A percentile compares a stretch with the other conserved stretches of the same genome.
phyloP scores from a whole-genome alignment of 495 filamentous ascomycete species.

The Xylona heveae region DNA sequence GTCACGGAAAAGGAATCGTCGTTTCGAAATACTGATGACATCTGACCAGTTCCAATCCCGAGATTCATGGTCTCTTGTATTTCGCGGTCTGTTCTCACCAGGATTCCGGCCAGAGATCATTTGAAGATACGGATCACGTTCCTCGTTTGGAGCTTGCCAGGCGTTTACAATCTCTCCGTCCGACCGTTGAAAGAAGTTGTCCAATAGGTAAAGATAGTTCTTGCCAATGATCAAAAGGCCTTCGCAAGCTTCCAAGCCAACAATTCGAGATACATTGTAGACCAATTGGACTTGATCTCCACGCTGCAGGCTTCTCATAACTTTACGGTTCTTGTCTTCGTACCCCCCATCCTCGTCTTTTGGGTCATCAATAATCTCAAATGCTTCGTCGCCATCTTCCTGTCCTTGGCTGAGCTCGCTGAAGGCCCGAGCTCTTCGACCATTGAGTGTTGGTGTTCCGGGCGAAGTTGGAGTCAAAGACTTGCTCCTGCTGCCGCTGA shows the following conservation, averaged over 20 bases:
- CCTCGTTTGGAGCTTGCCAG: slow-evolving; percentile 77
- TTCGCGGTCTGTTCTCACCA: too few relatives aligned
- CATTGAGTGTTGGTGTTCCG: slow-evolving; percentile 2
- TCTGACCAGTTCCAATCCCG: slow-evolving; percentile 88
- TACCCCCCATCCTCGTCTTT: slow-evolving; percentile 66
- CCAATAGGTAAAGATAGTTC: slow-evolving; percentile 76
- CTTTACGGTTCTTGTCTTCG: slow-evolving; percentile 93
- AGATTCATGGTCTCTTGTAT: too few relatives aligned
- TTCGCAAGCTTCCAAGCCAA: slow-evolving; percentile 80
- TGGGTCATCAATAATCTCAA: slow-evolving; percentile 81
- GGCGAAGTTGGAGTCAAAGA: neutral
- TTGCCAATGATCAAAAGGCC: slow-evolving; percentile 89
- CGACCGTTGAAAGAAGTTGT: slow-evolving; percentile 80
- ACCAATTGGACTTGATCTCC: slow-evolving; percentile 86
- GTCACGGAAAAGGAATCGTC: slow-evolving; percentile 85
- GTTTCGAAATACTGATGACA: slow-evolving; percentile 88
- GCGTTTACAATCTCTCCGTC: slow-evolving; percentile 95
- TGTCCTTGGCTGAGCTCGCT: slow-evolving; percentile 3
- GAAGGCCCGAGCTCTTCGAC: slow-evolving; percentile 7
- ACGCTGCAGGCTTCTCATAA: slow-evolving; percentile 82
- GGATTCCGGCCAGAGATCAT: slow-evolving; percentile 58
- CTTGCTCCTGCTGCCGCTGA: too few relatives aligned
- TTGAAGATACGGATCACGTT: slow-evolving; percentile 84
- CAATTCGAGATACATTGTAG: slow-evolving; percentile 83
- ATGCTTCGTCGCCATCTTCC: slow-evolving; percentile 48